Percentiles rank a stretch among this genome's conserved stretches.
Conservation (phyloP, 345 rosid genomes). For the Jatropha curcas region DNA sequence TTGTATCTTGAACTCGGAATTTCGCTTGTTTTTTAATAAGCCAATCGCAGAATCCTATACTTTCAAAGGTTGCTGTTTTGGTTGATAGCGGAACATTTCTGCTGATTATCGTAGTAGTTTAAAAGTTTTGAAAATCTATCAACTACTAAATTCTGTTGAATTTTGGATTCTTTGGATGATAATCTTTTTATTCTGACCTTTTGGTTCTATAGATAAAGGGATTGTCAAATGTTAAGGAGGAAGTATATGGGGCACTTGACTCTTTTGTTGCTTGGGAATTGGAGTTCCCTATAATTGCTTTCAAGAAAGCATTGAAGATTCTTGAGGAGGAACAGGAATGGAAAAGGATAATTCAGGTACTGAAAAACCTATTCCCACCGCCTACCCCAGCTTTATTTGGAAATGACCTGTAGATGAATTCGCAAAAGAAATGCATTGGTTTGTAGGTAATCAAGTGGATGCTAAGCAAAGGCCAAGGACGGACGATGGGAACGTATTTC, state of each 20-base stretch:
- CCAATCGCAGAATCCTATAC: not conserved
- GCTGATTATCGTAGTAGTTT: not conserved
- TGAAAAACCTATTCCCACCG: not conserved
- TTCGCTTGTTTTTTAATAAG: not conserved
- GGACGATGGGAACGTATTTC: conserved; percentile 87
- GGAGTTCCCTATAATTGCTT: conserved; percentile 83
- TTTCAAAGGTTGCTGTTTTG: not conserved
- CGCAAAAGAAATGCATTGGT: conserved; percentile 1
- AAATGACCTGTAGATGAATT: not conserved
- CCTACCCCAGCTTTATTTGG: not conserved
- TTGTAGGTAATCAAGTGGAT: conserved; percentile 87
- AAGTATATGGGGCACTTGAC: conserved; percentile 90
- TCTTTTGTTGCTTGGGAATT: conserved; percentile 93
- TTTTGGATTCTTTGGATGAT: conserved; percentile 12
- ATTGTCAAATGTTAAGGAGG: conserved; percentile 85
- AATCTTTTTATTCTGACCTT: not conserved
- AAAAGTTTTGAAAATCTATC: not conserved
- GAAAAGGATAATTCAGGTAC: conserved; percentile 92
- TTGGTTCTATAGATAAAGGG: conserved; percentile 56
- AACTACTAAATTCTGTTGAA: not conserved
- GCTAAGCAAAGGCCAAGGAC: conserved; percentile 97
- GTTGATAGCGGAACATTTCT: not conserved
- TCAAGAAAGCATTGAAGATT: conserved; percentile 83
- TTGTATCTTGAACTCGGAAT: not conserved
- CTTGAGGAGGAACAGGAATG: conserved; percentile 77